Evolutionary conservation across 2,329 filamentous ascomycete species (phyloP).

Genomic region (Calycina marina): DNA sequence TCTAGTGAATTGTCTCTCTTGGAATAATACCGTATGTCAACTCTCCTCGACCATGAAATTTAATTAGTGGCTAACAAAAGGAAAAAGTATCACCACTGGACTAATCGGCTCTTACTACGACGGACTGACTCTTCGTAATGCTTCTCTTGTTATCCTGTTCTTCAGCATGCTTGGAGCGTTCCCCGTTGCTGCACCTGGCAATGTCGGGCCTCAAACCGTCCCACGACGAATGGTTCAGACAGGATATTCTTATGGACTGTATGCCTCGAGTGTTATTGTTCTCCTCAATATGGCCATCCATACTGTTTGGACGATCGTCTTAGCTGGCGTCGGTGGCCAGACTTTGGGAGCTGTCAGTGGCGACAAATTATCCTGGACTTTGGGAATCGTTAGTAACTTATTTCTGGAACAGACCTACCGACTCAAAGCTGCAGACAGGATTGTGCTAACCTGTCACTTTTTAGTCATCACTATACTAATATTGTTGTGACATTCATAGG

Average conservation of each 20-base stretch:
- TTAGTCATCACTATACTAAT: constrained; percentile 43
- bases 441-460: too few relatives aligned
- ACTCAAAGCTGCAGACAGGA: constrained; percentile 32
- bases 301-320: constrained; percentile 23
- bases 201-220: constrained; percentile 44
- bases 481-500: constrained; percentile 49
- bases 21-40: too few relatives aligned
- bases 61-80: too few relatives aligned
- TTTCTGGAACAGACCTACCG: constrained; percentile 44
- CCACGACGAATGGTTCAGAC: constrained; percentile 54
- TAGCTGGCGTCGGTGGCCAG: constrained; percentile 41
- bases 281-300: neutral
- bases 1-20: too few relatives aligned
- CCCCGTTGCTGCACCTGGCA: constrained; percentile 41
- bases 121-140: constrained; percentile 36
- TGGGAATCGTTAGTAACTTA: constrained; percentile 45
- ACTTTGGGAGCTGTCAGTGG: constrained; percentile 49
- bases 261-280: constrained; percentile 4
- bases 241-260: constrained; percentile 44
- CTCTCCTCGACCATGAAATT: too few relatives aligned
- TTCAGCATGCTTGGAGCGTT: constrained; percentile 41
- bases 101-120: constrained; percentile 42
- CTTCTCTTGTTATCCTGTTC: constrained; percentile 44
- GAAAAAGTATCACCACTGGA: constrained; percentile 33
- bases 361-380: constrained; percentile 46